phyloP scores from a whole-genome alignment of 2,329 filamentous ascomycete species.

The Eutypella sp. region DNA sequence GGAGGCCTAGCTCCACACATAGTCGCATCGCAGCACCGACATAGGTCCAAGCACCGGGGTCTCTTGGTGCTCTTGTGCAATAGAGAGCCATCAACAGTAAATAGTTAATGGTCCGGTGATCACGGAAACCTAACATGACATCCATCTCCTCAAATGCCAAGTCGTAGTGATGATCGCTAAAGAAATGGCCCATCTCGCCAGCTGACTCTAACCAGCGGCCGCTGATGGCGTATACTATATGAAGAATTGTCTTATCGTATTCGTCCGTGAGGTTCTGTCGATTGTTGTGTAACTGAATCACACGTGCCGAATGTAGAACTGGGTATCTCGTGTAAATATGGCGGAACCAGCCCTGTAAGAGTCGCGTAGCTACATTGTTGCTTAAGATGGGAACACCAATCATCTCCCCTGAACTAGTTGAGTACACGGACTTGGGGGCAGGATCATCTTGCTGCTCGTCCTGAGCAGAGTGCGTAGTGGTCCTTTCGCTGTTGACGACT shows the following conservation, averaged over 20 bases:
- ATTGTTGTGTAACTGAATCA: conserved; percentile 22
- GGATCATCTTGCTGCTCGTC: conserved; percentile 20
- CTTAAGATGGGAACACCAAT: conserved; percentile 22
- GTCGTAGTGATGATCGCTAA: conserved; percentile 25
- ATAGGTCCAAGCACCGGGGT: conserved; percentile 27
- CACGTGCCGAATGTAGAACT: conserved; percentile 17
- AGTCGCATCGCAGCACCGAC: conserved; percentile 23
- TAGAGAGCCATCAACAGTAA: conserved; percentile 26
- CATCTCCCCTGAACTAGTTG: conserved; percentile 16
- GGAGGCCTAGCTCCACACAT: conserved; percentile 25
- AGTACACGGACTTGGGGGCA: conserved; percentile 25
- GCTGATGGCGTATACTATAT: conserved; percentile 24
- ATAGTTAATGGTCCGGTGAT: conserved; percentile 24
- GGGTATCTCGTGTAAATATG: conserved; percentile 27
- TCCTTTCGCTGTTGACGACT: conserved; percentile 22
- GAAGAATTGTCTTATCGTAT: conserved; percentile 23
- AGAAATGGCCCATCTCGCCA: conserved; percentile 26
- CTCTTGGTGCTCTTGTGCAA: conserved; percentile 24
- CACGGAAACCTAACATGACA: conserved; percentile 19
- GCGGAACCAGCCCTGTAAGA: conserved; percentile 25
- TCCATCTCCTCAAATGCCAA: conserved; percentile 24
- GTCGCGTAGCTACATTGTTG: conserved; percentile 18
- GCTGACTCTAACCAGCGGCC: conserved; percentile 27
- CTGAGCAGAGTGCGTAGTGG: conserved; percentile 6
- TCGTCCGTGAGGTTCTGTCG: conserved; percentile 20